Conservation (phyloP, 495 filamentous ascomycete species). For the Aspergillus avenaceus region DNA sequence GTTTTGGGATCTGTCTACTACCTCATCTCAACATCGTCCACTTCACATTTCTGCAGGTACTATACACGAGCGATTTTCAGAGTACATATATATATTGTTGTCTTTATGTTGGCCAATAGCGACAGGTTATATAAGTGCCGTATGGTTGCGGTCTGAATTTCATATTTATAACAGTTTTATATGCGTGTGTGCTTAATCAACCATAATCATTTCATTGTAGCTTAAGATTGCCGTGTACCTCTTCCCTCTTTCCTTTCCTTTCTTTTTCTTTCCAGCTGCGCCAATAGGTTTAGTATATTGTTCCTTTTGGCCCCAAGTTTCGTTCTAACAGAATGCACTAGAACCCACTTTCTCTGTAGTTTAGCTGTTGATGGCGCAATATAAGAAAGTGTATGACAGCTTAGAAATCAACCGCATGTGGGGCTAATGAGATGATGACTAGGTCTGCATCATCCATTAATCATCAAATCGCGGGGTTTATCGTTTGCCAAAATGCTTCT, state of each 20-base stretch:
- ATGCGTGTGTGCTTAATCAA: neutral
- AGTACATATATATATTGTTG: neutral
- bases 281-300: neutral
- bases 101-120: neutral
- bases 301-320: neutral
- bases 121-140: neutral
- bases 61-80: neutral
- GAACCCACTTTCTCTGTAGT: neutral
- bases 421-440: neutral
- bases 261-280: too few species aligned
- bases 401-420: conserved; percentile 14
- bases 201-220: neutral
- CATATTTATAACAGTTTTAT: too few species aligned
- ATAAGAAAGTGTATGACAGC: neutral
- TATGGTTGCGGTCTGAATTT: neutral
- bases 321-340: neutral
- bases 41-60: neutral
- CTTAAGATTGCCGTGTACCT: too few species aligned
- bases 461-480: conserved; percentile 1
- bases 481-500: neutral
- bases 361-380: neutral
- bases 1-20: neutral
- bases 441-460: conserved; percentile 9
- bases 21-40: neutral
- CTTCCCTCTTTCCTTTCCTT: too few species aligned